phyloP scores from a whole-genome alignment of 2,329 filamentous ascomycete genomes.

The Paecilomyces sp. region DNA sequence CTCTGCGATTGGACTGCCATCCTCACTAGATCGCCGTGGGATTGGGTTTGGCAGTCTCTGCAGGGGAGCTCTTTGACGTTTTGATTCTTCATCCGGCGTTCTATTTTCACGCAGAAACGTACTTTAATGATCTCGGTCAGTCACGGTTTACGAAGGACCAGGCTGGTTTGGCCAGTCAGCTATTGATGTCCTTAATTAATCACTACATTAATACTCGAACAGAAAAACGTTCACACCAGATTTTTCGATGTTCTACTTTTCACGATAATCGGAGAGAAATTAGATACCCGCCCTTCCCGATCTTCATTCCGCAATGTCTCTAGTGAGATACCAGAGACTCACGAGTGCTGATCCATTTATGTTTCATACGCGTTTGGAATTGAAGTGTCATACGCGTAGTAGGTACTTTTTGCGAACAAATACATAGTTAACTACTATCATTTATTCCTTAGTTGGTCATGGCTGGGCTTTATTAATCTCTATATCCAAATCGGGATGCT shows the following conservation, averaged over 20 bases:
- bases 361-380: background rate
- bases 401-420: too few relatives aligned
- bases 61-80: background rate
- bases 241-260: too few relatives aligned
- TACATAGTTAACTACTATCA: too few relatives aligned
- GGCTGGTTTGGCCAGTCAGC: background rate
- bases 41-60: background rate
- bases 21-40: background rate
- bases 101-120: background rate
- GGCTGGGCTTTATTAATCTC: too few relatives aligned
- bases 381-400: too few relatives aligned
- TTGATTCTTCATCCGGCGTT: background rate
- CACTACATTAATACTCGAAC: background rate
- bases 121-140: background rate
- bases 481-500: too few relatives aligned
- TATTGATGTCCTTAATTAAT: background rate
- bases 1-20: background rate
- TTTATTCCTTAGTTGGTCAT: too few relatives aligned
- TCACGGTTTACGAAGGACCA: background rate
- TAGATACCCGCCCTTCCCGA: background rate
- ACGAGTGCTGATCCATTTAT: background rate
- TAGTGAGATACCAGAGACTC: background rate
- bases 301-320: background rate
- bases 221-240: too few relatives aligned
- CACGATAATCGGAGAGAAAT: too few relatives aligned